Evolutionary conservation across 371 early-diverging fungal species (phyloP).

Genomic region (Caulochytrium protostelioides): DNA sequence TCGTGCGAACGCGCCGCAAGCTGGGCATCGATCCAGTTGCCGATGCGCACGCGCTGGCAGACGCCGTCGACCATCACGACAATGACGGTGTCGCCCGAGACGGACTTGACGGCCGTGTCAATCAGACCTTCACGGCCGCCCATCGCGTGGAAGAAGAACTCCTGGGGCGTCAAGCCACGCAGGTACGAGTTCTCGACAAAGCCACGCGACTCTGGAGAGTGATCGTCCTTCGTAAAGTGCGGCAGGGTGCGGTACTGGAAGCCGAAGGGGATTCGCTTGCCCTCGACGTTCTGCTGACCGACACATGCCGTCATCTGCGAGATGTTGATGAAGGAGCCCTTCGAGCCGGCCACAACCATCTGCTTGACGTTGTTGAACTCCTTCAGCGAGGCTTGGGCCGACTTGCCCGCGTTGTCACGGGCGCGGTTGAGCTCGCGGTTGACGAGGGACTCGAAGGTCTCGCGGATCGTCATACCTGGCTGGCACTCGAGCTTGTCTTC

Average conservation of each 20-base stretch:
- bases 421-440: constrained; percentile 83
- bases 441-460: constrained; percentile 88
- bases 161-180: constrained; percentile 91
- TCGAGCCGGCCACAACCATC: constrained; percentile 97
- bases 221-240: constrained; percentile 96
- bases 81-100: no score
- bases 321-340: constrained; percentile 96
- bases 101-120: constrained; percentile 98
- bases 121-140: constrained; percentile 98
- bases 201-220: constrained; percentile 88
- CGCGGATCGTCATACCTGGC: constrained; percentile 95
- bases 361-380: constrained; percentile 94
- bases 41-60: neutral
- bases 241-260: constrained; percentile 92
- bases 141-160: constrained; percentile 99
- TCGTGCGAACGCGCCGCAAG: neutral
- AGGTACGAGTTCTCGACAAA: constrained; percentile 98
- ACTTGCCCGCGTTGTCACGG: constrained; percentile 88
- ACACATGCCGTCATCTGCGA: constrained; percentile 99
- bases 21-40: neutral
- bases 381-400: constrained; percentile 69
- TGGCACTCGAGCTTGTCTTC: constrained; percentile 62
- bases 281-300: constrained; percentile 99
- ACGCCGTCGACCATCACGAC: neutral
- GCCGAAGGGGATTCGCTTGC: constrained; percentile 96